These are phyloP conservation scores for Xylaria scruposa DNA, from an alignment of 495 filamentous ascomycete genomes.

Conservation along the genomic window DNA sequence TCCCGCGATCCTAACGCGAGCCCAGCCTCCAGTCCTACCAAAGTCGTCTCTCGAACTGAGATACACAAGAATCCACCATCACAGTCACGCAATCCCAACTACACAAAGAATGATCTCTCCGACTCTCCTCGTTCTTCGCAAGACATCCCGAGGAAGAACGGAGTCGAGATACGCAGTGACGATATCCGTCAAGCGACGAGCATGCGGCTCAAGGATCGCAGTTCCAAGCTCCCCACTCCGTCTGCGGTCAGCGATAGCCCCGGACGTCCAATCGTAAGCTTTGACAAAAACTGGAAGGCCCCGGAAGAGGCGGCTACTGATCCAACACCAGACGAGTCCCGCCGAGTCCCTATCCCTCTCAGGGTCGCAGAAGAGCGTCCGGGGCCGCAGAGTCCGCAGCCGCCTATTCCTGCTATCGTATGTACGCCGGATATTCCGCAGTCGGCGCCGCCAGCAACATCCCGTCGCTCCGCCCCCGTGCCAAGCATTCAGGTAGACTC, in stretches of 20 bases:
- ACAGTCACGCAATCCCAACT: slow-evolving; percentile 75
- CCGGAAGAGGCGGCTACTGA: slow-evolving; percentile 64
- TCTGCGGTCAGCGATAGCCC: slow-evolving; percentile 83
- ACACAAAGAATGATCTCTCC: slow-evolving; percentile 66
- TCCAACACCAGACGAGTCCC: slow-evolving; percentile 55
- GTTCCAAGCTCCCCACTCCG: slow-evolving; percentile 82
- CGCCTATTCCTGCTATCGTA: slow-evolving; percentile 66
- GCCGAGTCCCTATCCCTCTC: slow-evolving; percentile 40
- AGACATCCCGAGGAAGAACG: slow-evolving; percentile 66
- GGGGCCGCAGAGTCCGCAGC: slow-evolving; percentile 38
- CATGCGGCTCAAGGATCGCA: slow-evolving; percentile 83
- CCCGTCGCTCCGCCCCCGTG: slow-evolving; percentile 43
- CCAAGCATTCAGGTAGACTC: slow-evolving; percentile 50
- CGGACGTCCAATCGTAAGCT: slow-evolving; percentile 92
- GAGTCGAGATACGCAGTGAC: slow-evolving; percentile 80
- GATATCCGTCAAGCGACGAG: slow-evolving; percentile 91
- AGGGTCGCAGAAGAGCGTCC: slow-evolving; percentile 40
- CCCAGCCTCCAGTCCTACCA: slow-evolving; percentile 42
- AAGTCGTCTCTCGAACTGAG: slow-evolving; percentile 70
- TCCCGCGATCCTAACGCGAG: slow-evolving; percentile 30
- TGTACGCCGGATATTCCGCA: slow-evolving; percentile 55
- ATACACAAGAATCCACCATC: slow-evolving; percentile 79
- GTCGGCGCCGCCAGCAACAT: slow-evolving; percentile 43
- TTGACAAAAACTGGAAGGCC: slow-evolving; percentile 81
- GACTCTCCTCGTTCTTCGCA: slow-evolving; percentile 41